Evolutionary conservation across 164 flowering plant species (phyloP).

Genomic region (Macadamia tetraphylla): DNA sequence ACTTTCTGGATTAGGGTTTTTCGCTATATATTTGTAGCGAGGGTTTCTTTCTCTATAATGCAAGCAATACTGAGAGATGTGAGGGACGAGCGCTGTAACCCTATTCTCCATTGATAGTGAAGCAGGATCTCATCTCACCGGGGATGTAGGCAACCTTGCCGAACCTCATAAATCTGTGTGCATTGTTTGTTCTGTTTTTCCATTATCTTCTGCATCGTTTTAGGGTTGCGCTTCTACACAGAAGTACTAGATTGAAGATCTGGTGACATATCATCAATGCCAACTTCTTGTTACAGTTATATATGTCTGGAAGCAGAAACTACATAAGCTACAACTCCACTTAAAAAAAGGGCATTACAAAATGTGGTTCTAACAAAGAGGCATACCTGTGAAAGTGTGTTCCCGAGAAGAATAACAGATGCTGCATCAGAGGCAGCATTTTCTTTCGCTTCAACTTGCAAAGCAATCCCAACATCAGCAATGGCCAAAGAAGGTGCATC

Average conservation of each 20-base stretch:
- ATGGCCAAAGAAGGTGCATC: slow-evolving; percentile 98
- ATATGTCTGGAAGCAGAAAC: background rate
- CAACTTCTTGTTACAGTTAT: background rate
- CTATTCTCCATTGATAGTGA: too few relatives aligned
- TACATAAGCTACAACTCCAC: background rate
- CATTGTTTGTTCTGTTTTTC: too few relatives aligned
- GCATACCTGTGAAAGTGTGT: slow-evolving; percentile 76
- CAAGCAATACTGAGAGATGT: too few relatives aligned
- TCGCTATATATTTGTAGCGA: too few relatives aligned
- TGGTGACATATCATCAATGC: background rate
- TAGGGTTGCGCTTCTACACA: too few relatives aligned
- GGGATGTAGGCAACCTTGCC: too few relatives aligned
- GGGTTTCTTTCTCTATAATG: too few relatives aligned
- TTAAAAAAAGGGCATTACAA: background rate
- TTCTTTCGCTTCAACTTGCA: slow-evolving; percentile 76
- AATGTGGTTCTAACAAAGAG: background rate
- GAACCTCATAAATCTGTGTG: too few relatives aligned
- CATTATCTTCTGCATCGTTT: too few relatives aligned
- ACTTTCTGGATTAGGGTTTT: too few relatives aligned
- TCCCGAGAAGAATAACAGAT: slow-evolving; percentile 86
- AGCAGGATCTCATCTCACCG: too few relatives aligned
- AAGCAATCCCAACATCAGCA: slow-evolving; percentile 92
- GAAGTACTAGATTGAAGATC: background rate
- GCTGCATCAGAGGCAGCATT: slow-evolving; percentile 96
- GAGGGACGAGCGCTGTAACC: too few relatives aligned